Percentiles rank a stretch among this genome's conserved stretches.
Evolutionary conservation across 2,329 filamentous ascomycete species (phyloP).

Genomic region (Penicillium sp.): DNA sequence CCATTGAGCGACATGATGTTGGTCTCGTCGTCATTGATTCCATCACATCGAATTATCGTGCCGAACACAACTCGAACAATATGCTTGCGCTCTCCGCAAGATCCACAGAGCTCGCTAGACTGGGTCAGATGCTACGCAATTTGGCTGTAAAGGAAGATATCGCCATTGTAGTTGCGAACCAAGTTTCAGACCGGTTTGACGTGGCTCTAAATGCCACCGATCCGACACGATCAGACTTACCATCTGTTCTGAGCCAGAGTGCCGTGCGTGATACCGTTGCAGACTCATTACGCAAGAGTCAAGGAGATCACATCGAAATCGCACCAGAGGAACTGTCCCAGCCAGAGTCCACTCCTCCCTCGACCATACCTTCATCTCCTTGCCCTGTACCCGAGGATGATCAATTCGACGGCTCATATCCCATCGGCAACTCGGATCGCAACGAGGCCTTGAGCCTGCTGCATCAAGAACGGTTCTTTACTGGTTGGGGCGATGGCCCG

Average conservation of each 20-base stretch:
- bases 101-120: constrained; percentile 66
- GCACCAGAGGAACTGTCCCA: neutral
- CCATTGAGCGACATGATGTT: constrained; percentile 66
- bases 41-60: constrained; percentile 90
- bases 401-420: constrained; percentile 30
- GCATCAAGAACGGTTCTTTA: constrained; percentile 91
- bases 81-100: constrained; percentile 62
- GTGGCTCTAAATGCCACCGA: constrained; percentile 15
- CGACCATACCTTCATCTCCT: constrained; percentile 27
- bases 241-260: constrained; percentile 10
- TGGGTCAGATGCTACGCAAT: constrained; percentile 67
- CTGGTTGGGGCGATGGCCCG: constrained; percentile 77
- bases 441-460: constrained; percentile 64
- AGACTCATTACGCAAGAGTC: constrained; percentile 8
- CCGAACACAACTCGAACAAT: constrained; percentile 55
- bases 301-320: neutral
- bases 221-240: constrained; percentile 5
- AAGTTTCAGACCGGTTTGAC: constrained; percentile 83
- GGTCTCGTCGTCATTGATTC: constrained; percentile 85
- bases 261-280: constrained; percentile 14
- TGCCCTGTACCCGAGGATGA: constrained; percentile 26
- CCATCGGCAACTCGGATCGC: constrained; percentile 36
- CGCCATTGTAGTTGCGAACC: constrained; percentile 87
- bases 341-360: constrained; percentile 21
- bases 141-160: constrained; percentile 69